phyloP scores from a whole-genome alignment of 2,329 filamentous ascomycete species.

The Phialophora expanda region DNA sequence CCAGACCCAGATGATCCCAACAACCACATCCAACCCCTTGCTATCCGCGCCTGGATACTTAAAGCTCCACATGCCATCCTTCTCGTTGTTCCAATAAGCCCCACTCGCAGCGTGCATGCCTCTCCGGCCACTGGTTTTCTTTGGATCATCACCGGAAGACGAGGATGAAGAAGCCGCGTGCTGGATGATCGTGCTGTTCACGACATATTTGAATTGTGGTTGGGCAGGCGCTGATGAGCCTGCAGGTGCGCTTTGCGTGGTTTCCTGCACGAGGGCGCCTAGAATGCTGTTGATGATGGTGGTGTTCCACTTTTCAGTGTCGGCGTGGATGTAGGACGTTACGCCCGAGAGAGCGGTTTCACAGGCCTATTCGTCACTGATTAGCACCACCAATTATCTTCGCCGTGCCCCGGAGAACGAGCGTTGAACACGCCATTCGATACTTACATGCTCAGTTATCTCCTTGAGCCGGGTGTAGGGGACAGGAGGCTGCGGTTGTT shows the following conservation, averaged over 20 bases:
- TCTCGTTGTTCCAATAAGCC: slow-evolving; percentile 58
- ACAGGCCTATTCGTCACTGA: slow-evolving; percentile 68
- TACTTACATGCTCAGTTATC: slow-evolving; percentile 79
- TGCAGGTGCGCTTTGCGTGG: slow-evolving; percentile 47
- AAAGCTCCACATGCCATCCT: slow-evolving; percentile 60
- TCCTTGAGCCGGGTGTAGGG: slow-evolving; percentile 78
- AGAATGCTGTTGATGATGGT: slow-evolving; percentile 77
- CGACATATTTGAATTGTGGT: slow-evolving; percentile 86
- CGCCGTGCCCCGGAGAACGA: background rate
- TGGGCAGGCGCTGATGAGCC: slow-evolving; percentile 43
- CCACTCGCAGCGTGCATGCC: slow-evolving; percentile 64
- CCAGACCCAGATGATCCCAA: slow-evolving; percentile 56
- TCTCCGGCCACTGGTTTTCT: slow-evolving; percentile 70
- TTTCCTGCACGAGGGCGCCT: slow-evolving; percentile 50
- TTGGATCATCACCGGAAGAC: slow-evolving; percentile 63
- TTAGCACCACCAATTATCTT: background rate
- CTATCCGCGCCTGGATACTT: slow-evolving; percentile 56
- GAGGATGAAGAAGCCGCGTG: slow-evolving; percentile 63
- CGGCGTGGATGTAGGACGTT: slow-evolving; percentile 83
- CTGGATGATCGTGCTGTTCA: slow-evolving; percentile 98
- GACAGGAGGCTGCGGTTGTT: slow-evolving; percentile 65
- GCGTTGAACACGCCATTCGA: background rate
- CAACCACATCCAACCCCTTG: slow-evolving; percentile 55
- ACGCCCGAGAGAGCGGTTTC: slow-evolving; percentile 73
- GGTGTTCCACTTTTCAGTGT: slow-evolving; percentile 87